Base-by-base conservation (phyloP, 306 rosid genomes). In the Styphnolobium japonicum region DNA sequence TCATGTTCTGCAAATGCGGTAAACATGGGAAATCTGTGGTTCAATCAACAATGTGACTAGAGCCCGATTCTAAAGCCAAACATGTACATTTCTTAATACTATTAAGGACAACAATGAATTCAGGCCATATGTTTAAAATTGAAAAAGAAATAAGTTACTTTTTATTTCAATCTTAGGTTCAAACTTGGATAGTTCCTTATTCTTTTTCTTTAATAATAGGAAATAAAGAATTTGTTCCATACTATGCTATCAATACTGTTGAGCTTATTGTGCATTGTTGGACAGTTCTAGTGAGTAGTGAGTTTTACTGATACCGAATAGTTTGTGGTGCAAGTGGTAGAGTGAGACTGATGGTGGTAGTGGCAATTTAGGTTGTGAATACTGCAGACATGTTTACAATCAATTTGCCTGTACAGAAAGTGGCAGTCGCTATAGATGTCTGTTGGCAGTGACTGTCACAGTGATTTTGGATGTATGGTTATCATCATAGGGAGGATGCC, bases 1-100 rank as follows among this genome's bases (percentile, higher is more conserved):
- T 58, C 37, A 6, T 79, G 27, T 45, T 80, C 51, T 77, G 78
- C 6, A 10, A 65, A 48, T 76, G 80, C 63, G 67, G 23, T 69
- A 43, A 25, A 19, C 61, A 60, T 2, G 15, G 31, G 34, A 55
- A 61, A 3, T 67, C 14, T 37, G 65, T 73, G 27, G 62, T 40
- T 58, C 29, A 42, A 57, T 78, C 11, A n/a, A 39, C 23, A 37
- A 75, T 73, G 46, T 66, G 71, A 43, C 48, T 25, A 56, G 25
- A 53, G 73, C 31, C 10, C 60, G 45, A 40, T 56, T 70, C 27
- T 67, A 16, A 46, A 78, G 43, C 33, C 48, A 42, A 55, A 63
- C 4, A 53, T 56, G 55, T 53, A 7, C 36, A 21, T 42, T 48
- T 77, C 42, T 53, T 55, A 19, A 10, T 33, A 16, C 66, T 70